Evolutionary conservation across 257 asterid species (phyloP).

Genomic region (Gentiana macrophylla): DNA sequence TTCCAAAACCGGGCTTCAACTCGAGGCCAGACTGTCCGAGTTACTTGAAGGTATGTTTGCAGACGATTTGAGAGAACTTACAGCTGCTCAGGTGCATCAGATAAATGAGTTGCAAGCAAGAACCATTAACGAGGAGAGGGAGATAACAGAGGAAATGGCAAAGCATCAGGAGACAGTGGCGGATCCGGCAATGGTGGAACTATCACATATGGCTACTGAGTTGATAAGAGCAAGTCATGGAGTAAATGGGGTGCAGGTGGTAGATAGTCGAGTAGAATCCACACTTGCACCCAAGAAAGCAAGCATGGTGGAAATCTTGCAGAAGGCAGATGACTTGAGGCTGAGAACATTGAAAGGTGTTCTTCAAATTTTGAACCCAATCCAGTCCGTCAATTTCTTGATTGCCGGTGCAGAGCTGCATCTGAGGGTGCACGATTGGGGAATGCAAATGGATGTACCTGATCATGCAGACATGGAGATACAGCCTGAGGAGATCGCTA

Average conservation of each 20-base stretch:
- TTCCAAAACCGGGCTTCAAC: constrained; percentile 49
- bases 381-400: constrained; percentile 54
- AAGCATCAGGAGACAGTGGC: constrained; percentile 49
- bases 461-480: too few relatives aligned
- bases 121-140: constrained; percentile 37
- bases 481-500: too few relatives aligned
- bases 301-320: constrained; percentile 23
- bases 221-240: constrained; percentile 17
- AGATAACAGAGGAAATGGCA: constrained; percentile 41
- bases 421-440: constrained; percentile 74
- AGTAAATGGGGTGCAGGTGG: not conserved
- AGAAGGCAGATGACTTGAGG: constrained; percentile 51
- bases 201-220: constrained; percentile 39
- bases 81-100: constrained; percentile 21
- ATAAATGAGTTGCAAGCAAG: constrained; percentile 35
- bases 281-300: constrained; percentile 33
- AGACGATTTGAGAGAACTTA: constrained; percentile 34
- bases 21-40: constrained; percentile 38
- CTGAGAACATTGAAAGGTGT: constrained; percentile 35
- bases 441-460: constrained; percentile 10
- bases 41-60: constrained; percentile 27
- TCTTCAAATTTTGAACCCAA: constrained; percentile 21
- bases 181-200: constrained; percentile 39
- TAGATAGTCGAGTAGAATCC: constrained; percentile 6
- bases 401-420: constrained; percentile 71